These are phyloP conservation scores for Infundibulicybe gibba DNA, from an alignment of 768 basidiomycete species.

Conservation along the genomic window DNA sequence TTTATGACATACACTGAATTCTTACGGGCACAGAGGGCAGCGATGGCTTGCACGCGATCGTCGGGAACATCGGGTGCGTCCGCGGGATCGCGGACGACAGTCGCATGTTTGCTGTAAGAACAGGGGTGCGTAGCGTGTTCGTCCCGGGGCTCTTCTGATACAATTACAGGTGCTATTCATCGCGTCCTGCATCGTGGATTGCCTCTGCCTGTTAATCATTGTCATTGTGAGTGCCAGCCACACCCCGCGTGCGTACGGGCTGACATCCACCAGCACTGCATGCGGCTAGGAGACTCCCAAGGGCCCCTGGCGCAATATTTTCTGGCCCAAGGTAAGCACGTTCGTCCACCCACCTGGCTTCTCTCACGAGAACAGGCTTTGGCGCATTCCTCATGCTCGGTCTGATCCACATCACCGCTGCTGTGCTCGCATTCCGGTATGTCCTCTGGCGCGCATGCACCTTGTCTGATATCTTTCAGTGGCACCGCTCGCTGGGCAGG, in stretches of 20 bases:
- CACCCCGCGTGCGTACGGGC: too few relatives aligned
- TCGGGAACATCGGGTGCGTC: slow-evolving; percentile 7
- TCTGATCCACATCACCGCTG: slow-evolving; percentile 11
- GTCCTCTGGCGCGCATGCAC: not conserved
- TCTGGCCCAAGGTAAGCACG: slow-evolving; percentile 14
- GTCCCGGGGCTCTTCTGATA: not conserved
- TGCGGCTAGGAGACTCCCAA: slow-evolving; percentile 13
- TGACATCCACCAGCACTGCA: slow-evolving; percentile 17
- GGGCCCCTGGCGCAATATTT: slow-evolving; percentile 17
- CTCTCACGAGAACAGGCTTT: slow-evolving; percentile 7
- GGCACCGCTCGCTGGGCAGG: slow-evolving; percentile 4
- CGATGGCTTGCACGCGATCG: slow-evolving; percentile 8
- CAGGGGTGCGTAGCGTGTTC: slow-evolving; percentile 4
- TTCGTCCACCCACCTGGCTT: not conserved
- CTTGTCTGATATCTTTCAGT: not conserved
- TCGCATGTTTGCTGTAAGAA: not conserved
- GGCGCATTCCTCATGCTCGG: slow-evolving; percentile 15
- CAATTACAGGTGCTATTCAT: slow-evolving; percentile 11
- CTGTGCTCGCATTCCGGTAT: slow-evolving; percentile 12
- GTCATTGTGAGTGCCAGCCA: too few relatives aligned
- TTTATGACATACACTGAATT: too few relatives aligned
- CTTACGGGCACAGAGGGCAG: not conserved
- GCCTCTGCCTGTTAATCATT: slow-evolving; percentile 10
- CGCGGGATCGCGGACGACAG: not conserved
- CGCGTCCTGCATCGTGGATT: slow-evolving; percentile 14